Evolutionary conservation across 2,329 filamentous ascomycete species (phyloP), one percentile per base, ranked within the genome.

Genomic region (Lecanicillium sp.): DNA sequence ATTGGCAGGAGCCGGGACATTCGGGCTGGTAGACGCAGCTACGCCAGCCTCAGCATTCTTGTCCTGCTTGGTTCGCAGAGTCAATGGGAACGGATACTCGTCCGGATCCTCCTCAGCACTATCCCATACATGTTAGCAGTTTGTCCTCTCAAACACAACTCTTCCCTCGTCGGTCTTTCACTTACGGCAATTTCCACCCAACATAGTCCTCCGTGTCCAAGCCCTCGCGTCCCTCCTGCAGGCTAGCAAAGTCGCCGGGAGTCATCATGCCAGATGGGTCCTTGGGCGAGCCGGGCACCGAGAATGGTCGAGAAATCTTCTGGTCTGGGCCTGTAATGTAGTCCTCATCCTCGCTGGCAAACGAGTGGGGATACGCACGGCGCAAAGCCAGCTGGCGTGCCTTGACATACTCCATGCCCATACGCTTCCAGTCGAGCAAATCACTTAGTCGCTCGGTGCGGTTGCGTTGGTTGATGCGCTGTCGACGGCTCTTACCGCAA

Each of bases 351-450:
- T 87, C 84, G 38, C 79, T 76, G 31, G 77, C 73, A 59, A 95
- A 98, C 3, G 87, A 90, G 37, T 74, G 72, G 35, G 92, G 90
- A 62, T 96, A 98, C 15, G 92, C 92, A 62, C 92, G 78, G 53
- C 92, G 75, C 46, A 98, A 70, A 17, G 92, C 92, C 54, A 98
- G 65, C 62, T 96, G 92, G 35, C 92, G 79, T 25, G 92, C 92
- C 71, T 96, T 98, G 65, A 95, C 87, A 57, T 98, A 98, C 65
- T 98, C 92, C 81, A 96, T 83, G 16, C 92, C 92, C 92, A 98
- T 98, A 35, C 92, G 78, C 75, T 96, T 96, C 92, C 92, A 98
- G 65, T 98, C 92, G 29, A 98, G 73, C 43, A 98, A 71, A 58
- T 98, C 92, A 55, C 88, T 94, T 39, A 98, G 69, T 34, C 92